Evolutionary conservation across 148 eudicot species (phyloP).

Genomic region (Tetragonia tetragonoides): DNA sequence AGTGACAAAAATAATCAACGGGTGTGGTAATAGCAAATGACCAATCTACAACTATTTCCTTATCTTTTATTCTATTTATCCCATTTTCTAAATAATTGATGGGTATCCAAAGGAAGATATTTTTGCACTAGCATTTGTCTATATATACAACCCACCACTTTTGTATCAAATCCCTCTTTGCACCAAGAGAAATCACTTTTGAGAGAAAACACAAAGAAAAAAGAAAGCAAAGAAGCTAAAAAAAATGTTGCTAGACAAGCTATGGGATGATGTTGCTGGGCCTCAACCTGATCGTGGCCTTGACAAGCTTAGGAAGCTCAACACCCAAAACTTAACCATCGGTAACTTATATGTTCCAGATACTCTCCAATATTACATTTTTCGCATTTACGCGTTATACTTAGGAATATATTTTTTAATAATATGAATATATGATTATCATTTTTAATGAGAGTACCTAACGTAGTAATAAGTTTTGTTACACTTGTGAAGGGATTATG

Average conservation of each 20-base stretch:
- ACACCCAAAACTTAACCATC: conserved; percentile 24
- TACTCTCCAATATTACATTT: too few relatives aligned
- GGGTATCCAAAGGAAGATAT: conserved; percentile 23
- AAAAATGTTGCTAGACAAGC: conserved; percentile 39
- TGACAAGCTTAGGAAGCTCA: conserved; percentile 49
- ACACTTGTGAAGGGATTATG: too few relatives aligned
- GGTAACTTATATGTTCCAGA: background rate
- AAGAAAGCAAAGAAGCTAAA: background rate
- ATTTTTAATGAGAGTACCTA: too few relatives aligned
- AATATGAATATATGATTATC: too few relatives aligned
- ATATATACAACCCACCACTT: conserved; percentile 14
- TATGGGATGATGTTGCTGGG: conserved; percentile 84
- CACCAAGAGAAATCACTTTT: background rate
- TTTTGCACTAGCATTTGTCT: conserved; percentile 22
- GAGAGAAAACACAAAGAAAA: background rate
- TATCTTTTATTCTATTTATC: background rate
- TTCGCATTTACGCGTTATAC: too few relatives aligned
- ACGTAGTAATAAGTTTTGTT: too few relatives aligned
- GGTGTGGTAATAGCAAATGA: conserved; percentile 11
- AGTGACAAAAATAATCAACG: conserved; percentile 4
- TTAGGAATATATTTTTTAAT: too few relatives aligned
- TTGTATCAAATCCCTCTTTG: background rate
- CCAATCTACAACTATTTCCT: background rate
- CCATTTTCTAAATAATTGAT: background rate
- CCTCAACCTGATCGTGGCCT: conserved; percentile 64